Percentiles rank a stretch among this genome's conserved stretches.
phyloP scores from a whole-genome alignment of 2,329 filamentous ascomycete genomes.

The Aquanectria penicillioides region DNA sequence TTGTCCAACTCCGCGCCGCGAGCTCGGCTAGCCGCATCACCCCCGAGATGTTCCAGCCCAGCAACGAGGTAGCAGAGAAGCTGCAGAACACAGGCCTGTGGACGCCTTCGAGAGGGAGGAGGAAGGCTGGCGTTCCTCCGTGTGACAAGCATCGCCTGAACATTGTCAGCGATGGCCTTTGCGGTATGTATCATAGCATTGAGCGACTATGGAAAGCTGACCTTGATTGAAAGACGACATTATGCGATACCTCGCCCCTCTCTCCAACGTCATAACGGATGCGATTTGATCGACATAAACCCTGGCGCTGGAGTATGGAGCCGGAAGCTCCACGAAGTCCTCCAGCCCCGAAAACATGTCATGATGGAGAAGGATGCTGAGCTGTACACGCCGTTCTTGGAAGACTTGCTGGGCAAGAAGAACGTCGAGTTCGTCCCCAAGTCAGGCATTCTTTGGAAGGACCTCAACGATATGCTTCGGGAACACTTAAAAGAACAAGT shows the following conservation, averaged over 20 bases:
- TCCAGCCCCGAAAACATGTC: constrained; percentile 84
- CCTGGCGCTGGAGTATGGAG: constrained; percentile 86
- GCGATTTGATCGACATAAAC: constrained; percentile 88
- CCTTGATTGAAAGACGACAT: constrained; percentile 66
- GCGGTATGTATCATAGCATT: constrained; percentile 53
- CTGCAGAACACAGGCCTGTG: constrained; percentile 43
- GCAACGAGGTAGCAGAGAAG: constrained; percentile 26
- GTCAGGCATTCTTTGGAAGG: constrained; percentile 68
- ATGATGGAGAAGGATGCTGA: constrained; percentile 78
- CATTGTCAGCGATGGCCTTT: constrained; percentile 61
- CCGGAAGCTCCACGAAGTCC: constrained; percentile 74
- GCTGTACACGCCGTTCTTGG: constrained; percentile 69
- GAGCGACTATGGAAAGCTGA: not conserved
- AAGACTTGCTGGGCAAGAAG: constrained; percentile 61
- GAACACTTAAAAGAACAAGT: constrained; percentile 66
- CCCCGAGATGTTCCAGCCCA: constrained; percentile 11
- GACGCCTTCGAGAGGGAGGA: constrained; percentile 28
- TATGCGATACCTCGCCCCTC: constrained; percentile 75
- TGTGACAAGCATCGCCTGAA: constrained; percentile 58
- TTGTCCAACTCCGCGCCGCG: constrained; percentile 10
- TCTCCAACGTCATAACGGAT: constrained; percentile 76
- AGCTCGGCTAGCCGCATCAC: not conserved
- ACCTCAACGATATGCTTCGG: constrained; percentile 64
- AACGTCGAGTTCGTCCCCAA: constrained; percentile 63
- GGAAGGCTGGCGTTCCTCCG: not conserved